Base-by-base conservation (phyloP, 2,329 filamentous ascomycete genomes). In the Tolypocladium cylindrosporum region DNA sequence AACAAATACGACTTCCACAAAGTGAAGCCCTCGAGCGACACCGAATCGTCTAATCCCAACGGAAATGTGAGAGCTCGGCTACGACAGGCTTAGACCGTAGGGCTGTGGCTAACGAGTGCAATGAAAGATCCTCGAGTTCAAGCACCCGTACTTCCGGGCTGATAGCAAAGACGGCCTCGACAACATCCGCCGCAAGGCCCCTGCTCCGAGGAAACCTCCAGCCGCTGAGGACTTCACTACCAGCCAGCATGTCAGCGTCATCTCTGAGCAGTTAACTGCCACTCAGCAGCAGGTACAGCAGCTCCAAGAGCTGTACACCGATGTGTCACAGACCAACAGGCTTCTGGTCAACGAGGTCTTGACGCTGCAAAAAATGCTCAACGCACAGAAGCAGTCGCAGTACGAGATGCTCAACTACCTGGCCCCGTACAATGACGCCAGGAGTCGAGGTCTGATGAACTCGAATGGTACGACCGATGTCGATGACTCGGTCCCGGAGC, bases 1-100 rank as follows among this genome's bases (percentile, higher is more conserved):
- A 97, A 97, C 78, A 97, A 97, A 72, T 97, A 96, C 73, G 92
- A 96, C 70, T 99, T 99, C 66, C 94, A 99, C 79, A 99, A 99
- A 79, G 92, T 97, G 62, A 85, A 94, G 61, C 73, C 74, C 19
- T 72, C 73, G 3, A 71, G 69, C 55, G 74, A 76, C 52, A 67
- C 67, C 59, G 69, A 72, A 40, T 61, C 63, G 14, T 68, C 68
- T 5, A 64, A 66, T 16, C 66, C 72, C 11, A 71, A 68, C 41
- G 72, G 72, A 57, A 75, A 75, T 59, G 72, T 74, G 66, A 63
- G 69, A 52, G 53, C 65, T 59, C 51, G 37, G 21, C 19, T 43
- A 55, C 24, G 36, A 48, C 57, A 54, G 53, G 42, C 34, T 36
- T 42, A n/a, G 48, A 48, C 27, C 27, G 8, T 13, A 34, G 34